Conservation (phyloP, 2,329 filamentous ascomycete species). For the Monosporascus sp. region DNA sequence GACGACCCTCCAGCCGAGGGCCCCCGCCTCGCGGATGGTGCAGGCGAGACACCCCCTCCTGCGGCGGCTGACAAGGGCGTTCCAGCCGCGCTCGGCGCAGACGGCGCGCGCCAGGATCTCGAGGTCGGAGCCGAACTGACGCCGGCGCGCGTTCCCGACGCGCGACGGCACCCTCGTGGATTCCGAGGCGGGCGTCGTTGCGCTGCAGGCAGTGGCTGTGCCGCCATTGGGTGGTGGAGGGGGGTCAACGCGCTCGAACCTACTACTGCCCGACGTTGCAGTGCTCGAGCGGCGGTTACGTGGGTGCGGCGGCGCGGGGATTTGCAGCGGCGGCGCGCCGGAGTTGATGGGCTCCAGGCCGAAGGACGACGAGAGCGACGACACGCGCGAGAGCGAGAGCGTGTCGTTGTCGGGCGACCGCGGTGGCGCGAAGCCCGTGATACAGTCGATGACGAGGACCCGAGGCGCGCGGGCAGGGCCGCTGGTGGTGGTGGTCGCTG, state of each 20-base stretch:
- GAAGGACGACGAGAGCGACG: slow-evolving; percentile 30
- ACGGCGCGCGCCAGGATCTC: slow-evolving; percentile 68
- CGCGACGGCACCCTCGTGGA: slow-evolving; percentile 25
- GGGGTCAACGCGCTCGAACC: slow-evolving; percentile 24
- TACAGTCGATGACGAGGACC: slow-evolving; percentile 60
- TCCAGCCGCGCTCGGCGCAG: slow-evolving; percentile 69
- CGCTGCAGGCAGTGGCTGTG: too few relatives aligned
- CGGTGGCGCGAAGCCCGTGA: slow-evolving; percentile 46
- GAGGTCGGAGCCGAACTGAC: slow-evolving; percentile 59
- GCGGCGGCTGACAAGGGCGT: slow-evolving; percentile 64
- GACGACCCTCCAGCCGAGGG: slow-evolving; percentile 64
- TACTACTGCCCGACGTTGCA: slow-evolving; percentile 20
- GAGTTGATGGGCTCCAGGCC: slow-evolving; percentile 19
- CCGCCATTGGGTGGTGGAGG: slow-evolving; percentile 2
- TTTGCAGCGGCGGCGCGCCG: slow-evolving; percentile 15
- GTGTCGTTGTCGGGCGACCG: slow-evolving; percentile 34
- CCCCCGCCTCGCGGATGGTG: slow-evolving; percentile 69
- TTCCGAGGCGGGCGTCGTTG: slow-evolving; percentile 6
- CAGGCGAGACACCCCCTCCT: slow-evolving; percentile 68
- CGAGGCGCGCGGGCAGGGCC: slow-evolving; percentile 26
- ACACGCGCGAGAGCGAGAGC: slow-evolving; percentile 43
- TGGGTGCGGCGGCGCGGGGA: slow-evolving; percentile 8
- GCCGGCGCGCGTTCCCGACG: slow-evolving; percentile 45
- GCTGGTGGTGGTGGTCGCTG: slow-evolving; percentile 14
- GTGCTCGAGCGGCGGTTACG: slow-evolving; percentile 22